Evolutionary conservation across 2,329 filamentous ascomycete genomes (phyloP), one percentile per base, ranked within the genome.

Genomic region (Sclerotinia nivalis): DNA sequence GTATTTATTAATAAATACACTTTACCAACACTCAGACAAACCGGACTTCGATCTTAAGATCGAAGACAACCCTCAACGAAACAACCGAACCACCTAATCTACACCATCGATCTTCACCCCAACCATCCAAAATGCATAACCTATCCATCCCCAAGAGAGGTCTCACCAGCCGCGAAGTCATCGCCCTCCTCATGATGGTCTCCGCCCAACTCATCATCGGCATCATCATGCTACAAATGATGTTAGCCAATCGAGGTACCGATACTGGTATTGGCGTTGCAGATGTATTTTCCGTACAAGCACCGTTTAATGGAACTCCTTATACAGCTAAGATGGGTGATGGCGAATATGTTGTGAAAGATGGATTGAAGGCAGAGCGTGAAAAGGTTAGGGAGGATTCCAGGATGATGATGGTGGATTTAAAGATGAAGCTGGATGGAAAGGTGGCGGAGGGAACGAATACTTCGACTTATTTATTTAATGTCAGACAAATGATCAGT

Each of bases 401-500:
- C 1, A 2, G 1, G 25, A 55, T 18, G 10, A 47, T 49, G 6
- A n/a, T 20, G 25, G n/a, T 20, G 25, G n/a, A 6, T 43, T 9
- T 0, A 2, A 1, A 10, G 20, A 4, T 8, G 5, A 8, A 22
- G 20, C 1, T 8, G 22, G 8, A 25, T 34, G 34, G 22, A 2
- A 8, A 13, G 3, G 22, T 64, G 22, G 15, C 25, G 22, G 12
- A 4, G 2, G 34, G 22, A 1, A 9, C 8, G 12, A 15, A 25
- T 40, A 31, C 22, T 15, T 37, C 45, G 47, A 20, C 28, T 9
- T 65, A 43, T 22, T 28, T 52, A 22, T 4, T 52, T 1, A 43
- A n/a, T 3, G 12, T 20, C 0, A 40, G 40, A 20, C 18, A 28
- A 12, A 8, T 4, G 2, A 52, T 65, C 2, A 5, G 0, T 0